These are phyloP conservation scores for Chlamydomonas eustigma DNA, from an alignment of 139 green algal genomes.

Conservation along the genomic window DNA sequence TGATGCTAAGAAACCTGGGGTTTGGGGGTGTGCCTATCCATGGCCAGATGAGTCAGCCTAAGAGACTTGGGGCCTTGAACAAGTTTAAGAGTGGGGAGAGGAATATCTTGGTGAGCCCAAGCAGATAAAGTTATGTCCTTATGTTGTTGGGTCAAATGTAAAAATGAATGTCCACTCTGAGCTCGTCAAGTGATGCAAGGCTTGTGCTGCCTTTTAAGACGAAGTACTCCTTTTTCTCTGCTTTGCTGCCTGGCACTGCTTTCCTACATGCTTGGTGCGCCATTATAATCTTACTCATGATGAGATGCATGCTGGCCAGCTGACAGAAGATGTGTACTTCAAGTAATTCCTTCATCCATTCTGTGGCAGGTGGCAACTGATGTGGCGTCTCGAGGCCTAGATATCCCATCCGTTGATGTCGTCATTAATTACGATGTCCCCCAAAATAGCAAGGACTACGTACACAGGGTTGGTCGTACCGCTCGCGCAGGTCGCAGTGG, in stretches of 20 bases:
- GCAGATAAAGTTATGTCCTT: not conserved
- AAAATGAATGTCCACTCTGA: not conserved
- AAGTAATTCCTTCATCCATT: too few relatives aligned
- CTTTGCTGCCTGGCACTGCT: too few relatives aligned
- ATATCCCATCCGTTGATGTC: conserved; percentile 93
- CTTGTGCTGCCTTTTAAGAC: not conserved
- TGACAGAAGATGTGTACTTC: too few relatives aligned
- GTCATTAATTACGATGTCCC: conserved; percentile 98
- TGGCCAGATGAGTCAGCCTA: conserved; percentile 97
- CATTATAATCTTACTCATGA: too few relatives aligned
- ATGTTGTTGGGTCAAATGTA: too few relatives aligned
- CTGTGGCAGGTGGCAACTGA: conserved; percentile 81
- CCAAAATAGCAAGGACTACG: conserved; percentile 73
- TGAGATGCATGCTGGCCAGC: too few relatives aligned
- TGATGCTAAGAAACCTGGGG: conserved; percentile 93
- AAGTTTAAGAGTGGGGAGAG: conserved; percentile 96
- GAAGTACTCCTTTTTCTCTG: too few relatives aligned
- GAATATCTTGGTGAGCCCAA: conserved; percentile 33
- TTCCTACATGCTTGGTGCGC: too few relatives aligned
- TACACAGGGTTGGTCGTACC: conserved; percentile 94
- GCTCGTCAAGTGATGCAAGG: not conserved
- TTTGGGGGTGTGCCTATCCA: conserved; percentile 96
- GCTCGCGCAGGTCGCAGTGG: conserved; percentile 89
- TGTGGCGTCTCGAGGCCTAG: conserved; percentile 86
- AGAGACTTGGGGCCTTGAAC: conserved; percentile 91